Evolutionary conservation across 257 asterid genomes (phyloP).

Genomic region (Oldenlandia corymbosa): DNA sequence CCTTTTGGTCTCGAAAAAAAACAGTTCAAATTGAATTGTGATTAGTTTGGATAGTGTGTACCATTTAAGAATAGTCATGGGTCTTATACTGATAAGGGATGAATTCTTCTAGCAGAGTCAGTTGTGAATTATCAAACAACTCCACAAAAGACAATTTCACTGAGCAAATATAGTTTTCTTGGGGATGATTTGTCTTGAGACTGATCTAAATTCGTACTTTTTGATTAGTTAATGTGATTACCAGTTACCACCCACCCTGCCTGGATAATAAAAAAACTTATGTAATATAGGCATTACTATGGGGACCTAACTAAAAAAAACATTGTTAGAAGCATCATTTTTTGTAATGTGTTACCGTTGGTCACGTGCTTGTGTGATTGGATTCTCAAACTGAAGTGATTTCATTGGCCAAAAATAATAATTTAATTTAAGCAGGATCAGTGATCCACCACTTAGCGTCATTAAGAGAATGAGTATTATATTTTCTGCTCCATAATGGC

Average conservation of each 20-base stretch:
- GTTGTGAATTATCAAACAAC: background rate
- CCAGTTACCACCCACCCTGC: background rate
- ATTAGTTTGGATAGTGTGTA: no score
- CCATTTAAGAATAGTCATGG: no score
- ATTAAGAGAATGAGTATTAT: background rate
- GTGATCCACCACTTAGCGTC: background rate
- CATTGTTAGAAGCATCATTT: background rate
- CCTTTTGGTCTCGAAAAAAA: no score
- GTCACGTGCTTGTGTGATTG: constrained; percentile 47
- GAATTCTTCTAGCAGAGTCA: no score
- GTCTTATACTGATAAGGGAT: no score
- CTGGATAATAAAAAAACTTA: no score
- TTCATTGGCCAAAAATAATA: no score
- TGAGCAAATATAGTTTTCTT: no score
- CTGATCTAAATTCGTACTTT: constrained; percentile 1
- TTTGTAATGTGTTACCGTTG: constrained; percentile 18
- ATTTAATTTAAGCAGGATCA: constrained; percentile 5
- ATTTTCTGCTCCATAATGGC: background rate
- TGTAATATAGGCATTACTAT: background rate
- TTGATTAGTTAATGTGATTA: background rate
- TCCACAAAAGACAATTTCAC: no score
- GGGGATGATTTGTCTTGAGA: background rate
- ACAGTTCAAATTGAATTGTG: no score
- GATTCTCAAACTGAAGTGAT: constrained; percentile 22
- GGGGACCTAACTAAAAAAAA: background rate